phyloP scores from a whole-genome alignment of 2,329 filamentous ascomycete species.

The Cyphellophora attinorum region DNA sequence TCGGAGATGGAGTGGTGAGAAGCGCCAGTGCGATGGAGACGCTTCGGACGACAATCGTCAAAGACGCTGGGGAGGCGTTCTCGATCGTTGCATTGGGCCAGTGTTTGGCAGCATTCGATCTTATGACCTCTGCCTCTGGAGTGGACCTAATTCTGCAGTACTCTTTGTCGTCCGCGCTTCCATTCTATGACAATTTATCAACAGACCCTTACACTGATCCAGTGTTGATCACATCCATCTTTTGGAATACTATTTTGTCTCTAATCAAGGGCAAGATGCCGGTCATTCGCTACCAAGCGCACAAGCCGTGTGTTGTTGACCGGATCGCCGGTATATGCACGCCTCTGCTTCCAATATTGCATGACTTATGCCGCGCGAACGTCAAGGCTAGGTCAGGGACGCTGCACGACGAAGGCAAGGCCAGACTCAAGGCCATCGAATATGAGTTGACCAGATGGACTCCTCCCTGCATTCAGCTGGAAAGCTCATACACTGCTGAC shows the following conservation, averaged over 20 bases:
- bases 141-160: slow-evolving; percentile 21
- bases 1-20: neutral
- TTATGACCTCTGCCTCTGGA: slow-evolving; percentile 19
- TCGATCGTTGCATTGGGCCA: slow-evolving; percentile 20
- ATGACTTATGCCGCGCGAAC: slow-evolving; percentile 23
- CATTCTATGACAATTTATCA: slow-evolving; percentile 20
- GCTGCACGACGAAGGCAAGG: slow-evolving; percentile 8
- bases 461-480: neutral
- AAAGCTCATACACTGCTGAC: slow-evolving; percentile 13
- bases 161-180: slow-evolving; percentile 20
- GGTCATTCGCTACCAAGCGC: slow-evolving; percentile 19
- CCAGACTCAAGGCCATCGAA: neutral
- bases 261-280: slow-evolving; percentile 23
- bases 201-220: slow-evolving; percentile 20
- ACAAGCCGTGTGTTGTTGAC: slow-evolving; percentile 19
- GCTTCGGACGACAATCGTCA: slow-evolving; percentile 3
- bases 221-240: slow-evolving; percentile 21
- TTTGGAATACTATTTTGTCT: slow-evolving; percentile 24
- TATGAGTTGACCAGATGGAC: neutral
- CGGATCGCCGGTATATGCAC: slow-evolving; percentile 22
- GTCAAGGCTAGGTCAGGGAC: slow-evolving; percentile 7
- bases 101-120: slow-evolving; percentile 22
- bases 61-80: slow-evolving; percentile 12
- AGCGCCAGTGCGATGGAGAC: slow-evolving; percentile 1
- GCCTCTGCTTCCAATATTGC: slow-evolving; percentile 23